Conservation (phyloP, 148 eudicot species). For the Agrostemma githago region DNA sequence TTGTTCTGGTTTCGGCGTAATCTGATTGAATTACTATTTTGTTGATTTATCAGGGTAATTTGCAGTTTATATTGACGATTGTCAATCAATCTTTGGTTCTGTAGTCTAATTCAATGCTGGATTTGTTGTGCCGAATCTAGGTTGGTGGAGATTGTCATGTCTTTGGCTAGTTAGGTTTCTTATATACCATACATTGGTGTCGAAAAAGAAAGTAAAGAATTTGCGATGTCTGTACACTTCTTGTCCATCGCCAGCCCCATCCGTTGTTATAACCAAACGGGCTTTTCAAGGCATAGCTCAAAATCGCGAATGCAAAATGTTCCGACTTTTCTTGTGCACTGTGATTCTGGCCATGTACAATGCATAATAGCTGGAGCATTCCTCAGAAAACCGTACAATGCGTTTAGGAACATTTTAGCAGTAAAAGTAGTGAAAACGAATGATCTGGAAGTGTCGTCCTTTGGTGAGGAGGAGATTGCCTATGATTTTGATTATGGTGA, state of each 20-base stretch:
- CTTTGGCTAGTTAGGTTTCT: too few relatives aligned
- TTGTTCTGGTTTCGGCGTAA: too few relatives aligned
- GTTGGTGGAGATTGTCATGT: too few relatives aligned
- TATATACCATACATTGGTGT: too few relatives aligned
- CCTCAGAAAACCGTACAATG: constrained; percentile 3
- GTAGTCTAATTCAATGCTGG: too few relatives aligned
- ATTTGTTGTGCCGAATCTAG: too few relatives aligned
- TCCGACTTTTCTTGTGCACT: neutral
- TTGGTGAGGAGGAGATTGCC: constrained; percentile 24
- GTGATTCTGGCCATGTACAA: neutral
- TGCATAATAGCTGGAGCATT: neutral
- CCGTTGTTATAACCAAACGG: neutral
- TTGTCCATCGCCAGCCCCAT: constrained; percentile 23
- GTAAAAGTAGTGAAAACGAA: constrained; percentile 18
- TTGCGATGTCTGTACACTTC: constrained; percentile 26
- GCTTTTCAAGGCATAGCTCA: neutral
- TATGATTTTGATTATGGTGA: constrained; percentile 31
- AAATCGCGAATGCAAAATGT: constrained; percentile 10
- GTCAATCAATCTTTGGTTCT: too few relatives aligned
- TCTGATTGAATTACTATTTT: too few relatives aligned
- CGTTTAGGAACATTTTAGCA: neutral
- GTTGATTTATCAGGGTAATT: too few relatives aligned
- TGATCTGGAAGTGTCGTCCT: constrained; percentile 9
- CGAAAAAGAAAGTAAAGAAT: too few relatives aligned
- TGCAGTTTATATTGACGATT: too few relatives aligned